Percentiles rank a stretch among this genome's conserved stretches.
Conservation (phyloP, 345 rosid species). For the Excoecaria agallocha region DNA sequence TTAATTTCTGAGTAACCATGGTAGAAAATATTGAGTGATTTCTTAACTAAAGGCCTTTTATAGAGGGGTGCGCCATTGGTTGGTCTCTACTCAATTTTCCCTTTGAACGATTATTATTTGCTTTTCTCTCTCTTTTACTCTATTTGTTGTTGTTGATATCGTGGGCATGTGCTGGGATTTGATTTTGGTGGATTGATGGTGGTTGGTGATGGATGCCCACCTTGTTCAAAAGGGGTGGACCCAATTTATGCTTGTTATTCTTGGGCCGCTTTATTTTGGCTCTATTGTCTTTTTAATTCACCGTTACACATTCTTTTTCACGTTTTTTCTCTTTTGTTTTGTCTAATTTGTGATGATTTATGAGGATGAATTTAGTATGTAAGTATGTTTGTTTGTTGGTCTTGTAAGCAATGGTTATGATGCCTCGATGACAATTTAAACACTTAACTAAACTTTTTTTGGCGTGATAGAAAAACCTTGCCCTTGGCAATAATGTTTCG, state of each 20-base stretch:
- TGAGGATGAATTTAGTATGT: too few relatives aligned
- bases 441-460: too few relatives aligned
- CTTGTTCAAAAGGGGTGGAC: slow-evolving; percentile 25
- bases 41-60: slow-evolving; percentile 41
- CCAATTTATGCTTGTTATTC: slow-evolving; percentile 7
- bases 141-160: not conserved
- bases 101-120: slow-evolving; percentile 21
- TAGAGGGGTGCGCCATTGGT: slow-evolving; percentile 52
- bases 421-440: too few relatives aligned
- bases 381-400: too few relatives aligned
- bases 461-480: too few relatives aligned
- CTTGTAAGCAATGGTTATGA: too few relatives aligned
- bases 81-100: slow-evolving; percentile 28
- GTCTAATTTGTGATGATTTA: too few relatives aligned
- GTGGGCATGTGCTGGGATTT: slow-evolving; percentile 30
- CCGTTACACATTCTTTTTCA: not conserved
- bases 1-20: too few relatives aligned
- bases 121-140: slow-evolving; percentile 8
- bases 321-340: not conserved
- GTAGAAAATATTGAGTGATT: slow-evolving; percentile 37
- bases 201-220: slow-evolving; percentile 27
- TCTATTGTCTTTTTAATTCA: slow-evolving; percentile 1
- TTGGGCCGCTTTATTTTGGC: slow-evolving; percentile 13
- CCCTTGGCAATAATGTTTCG: too few relatives aligned
- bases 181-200: slow-evolving; percentile 28